Evolutionary conservation across 441 rosid species (phyloP).

Genomic region (Mallotus repandus): DNA sequence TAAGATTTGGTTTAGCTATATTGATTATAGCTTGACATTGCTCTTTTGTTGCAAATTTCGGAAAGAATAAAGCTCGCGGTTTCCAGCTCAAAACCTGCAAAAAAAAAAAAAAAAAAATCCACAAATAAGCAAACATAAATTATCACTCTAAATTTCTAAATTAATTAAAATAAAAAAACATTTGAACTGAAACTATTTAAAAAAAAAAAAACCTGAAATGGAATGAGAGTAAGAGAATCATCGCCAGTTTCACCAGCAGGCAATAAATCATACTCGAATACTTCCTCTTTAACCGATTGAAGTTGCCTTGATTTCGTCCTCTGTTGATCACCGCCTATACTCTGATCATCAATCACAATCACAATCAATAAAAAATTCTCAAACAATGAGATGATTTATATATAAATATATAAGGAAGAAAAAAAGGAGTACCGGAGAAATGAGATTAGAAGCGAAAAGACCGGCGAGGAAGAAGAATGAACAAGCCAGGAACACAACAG

Average conservation of each 20-base stretch:
- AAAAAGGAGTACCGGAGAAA: conserved; percentile 39
- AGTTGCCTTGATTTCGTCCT: conserved; percentile 27
- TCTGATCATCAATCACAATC: conserved; percentile 16
- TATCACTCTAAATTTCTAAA: too few species aligned
- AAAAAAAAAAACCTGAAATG: conserved; percentile 50
- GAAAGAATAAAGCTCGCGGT: conserved; percentile 60
- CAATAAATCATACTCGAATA: conserved; percentile 24
- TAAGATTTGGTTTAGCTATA: conserved; percentile 47
- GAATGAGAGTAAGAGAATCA: conserved; percentile 43
- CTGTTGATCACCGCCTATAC: conserved; percentile 14
- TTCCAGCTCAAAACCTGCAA: conserved; percentile 70
- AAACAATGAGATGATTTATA: neutral
- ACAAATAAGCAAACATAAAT: neutral
- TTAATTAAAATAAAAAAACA: too few species aligned
- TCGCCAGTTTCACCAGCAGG: conserved; percentile 52
- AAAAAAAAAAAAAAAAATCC: too few species aligned
- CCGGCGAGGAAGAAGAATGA: conserved; percentile 53
- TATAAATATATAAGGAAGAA: neutral
- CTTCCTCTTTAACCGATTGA: conserved; percentile 32
- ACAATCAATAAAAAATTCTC: neutral
- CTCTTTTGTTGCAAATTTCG: conserved; percentile 54
- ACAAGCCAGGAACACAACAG: conserved; percentile 40
- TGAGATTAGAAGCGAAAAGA: conserved; percentile 37
- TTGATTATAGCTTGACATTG: conserved; percentile 51
- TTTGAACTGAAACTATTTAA: too few species aligned